Percentiles rank a stretch among this genome's conserved stretches.
phyloP scores from a whole-genome alignment of 805 yeast genomes.

The Scheffersomyces ergatensis region DNA sequence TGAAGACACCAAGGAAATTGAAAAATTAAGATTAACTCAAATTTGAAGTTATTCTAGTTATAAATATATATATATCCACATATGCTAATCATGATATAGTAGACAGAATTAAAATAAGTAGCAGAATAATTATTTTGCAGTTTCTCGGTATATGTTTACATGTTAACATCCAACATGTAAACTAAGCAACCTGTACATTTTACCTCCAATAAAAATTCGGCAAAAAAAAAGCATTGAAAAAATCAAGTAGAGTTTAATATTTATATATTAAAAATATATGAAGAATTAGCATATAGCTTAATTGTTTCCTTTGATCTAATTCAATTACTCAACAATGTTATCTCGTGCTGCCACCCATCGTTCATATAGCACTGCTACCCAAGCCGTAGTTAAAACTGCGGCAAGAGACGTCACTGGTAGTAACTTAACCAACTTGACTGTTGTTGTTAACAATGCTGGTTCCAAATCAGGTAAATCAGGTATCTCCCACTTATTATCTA shows the following conservation, averaged over 20 bases:
- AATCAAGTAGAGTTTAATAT: no score
- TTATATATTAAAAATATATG: no score
- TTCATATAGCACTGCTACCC: constrained; percentile 39
- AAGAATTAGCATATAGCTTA: no score
- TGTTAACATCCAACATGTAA: neutral
- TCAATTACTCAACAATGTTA: constrained; percentile 23
- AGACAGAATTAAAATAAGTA: neutral
- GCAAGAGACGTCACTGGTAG: constrained; percentile 33
- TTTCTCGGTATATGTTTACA: neutral
- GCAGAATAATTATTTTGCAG: no score
- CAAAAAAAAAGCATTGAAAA: neutral
- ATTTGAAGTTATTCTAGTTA: constrained; percentile 8
- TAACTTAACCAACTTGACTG: constrained; percentile 70
- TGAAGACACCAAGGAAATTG: constrained; percentile 3
- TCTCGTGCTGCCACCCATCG: constrained; percentile 39
- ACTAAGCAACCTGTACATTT: neutral
- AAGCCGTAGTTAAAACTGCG: constrained; percentile 53
- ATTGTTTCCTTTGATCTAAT: no score
- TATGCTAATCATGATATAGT: neutral
- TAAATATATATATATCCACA: neutral
- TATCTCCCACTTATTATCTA: constrained; percentile 78
- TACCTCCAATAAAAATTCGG: neutral
- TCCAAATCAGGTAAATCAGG: constrained; percentile 76
- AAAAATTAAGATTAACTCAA: constrained; percentile 14
- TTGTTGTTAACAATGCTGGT: constrained; percentile 80